A percentile compares a stretch with the other conserved stretches of the same genome.
Conservation (phyloP, 352 stramenopile genomes). For the Globisporangium nodosum region DNA sequence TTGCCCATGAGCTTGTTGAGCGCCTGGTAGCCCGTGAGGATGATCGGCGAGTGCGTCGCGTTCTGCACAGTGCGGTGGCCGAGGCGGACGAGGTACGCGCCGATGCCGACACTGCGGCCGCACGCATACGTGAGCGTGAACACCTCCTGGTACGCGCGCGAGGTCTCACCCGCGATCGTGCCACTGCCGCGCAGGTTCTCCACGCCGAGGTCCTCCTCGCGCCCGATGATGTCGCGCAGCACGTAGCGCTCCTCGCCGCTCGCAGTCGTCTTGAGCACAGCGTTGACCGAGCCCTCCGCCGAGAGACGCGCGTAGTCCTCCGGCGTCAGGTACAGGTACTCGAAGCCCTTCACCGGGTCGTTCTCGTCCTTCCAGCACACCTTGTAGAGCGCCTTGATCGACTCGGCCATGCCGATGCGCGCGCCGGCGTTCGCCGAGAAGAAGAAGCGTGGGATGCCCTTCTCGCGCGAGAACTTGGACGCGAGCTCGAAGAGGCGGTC, state of each 20-base stretch:
- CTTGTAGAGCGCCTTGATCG: constrained; percentile 97
- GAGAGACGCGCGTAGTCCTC: constrained; percentile 93
- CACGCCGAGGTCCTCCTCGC: constrained; percentile 97
- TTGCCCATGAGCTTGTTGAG: constrained; percentile 99
- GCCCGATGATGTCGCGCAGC: constrained; percentile 97
- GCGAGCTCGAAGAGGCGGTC: constrained; percentile 98
- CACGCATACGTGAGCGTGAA: constrained; percentile 99
- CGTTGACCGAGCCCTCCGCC: constrained; percentile 87
- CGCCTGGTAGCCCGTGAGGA: constrained; percentile 99
- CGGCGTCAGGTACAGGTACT: constrained; percentile 97
- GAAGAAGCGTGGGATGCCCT: constrained; percentile 95
- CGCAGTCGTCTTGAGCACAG: constrained; percentile 55
- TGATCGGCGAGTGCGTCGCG: constrained; percentile 95
- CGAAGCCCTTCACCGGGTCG: constrained; percentile 97
- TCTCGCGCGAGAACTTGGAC: constrained; percentile 92
- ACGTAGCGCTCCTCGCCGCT: constrained; percentile 88
- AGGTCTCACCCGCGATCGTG: constrained; percentile 99
- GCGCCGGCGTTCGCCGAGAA: constrained; percentile 99
- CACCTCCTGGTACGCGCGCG: constrained; percentile 97
- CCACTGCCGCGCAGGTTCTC: constrained; percentile 99
- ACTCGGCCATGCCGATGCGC: constrained; percentile 97
- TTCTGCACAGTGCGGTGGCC: constrained; percentile 99
- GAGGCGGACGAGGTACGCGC: constrained; percentile 98
- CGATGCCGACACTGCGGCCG: constrained; percentile 98
- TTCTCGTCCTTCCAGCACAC: constrained; percentile 96